Evolutionary conservation across 2,329 filamentous ascomycete species (phyloP).

Genomic region (Alternaria brassicicola): DNA sequence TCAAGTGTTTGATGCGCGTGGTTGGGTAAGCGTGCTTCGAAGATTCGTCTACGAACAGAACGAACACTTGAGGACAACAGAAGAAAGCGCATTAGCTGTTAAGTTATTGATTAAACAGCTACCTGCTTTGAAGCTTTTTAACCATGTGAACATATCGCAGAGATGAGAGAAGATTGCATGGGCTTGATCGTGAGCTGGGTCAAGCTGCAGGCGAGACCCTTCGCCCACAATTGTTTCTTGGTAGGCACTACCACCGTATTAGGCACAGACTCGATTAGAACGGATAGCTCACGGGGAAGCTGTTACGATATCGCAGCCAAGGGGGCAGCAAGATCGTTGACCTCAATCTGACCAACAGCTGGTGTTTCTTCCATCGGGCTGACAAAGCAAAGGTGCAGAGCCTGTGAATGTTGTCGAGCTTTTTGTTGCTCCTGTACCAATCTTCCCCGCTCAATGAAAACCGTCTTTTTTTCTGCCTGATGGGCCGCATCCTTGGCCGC

Average conservation of each 20-base stretch:
- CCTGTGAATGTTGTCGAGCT: neutral
- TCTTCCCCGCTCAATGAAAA: neutral
- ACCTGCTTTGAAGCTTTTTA: neutral
- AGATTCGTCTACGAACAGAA: too few species aligned
- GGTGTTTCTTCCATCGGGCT: rapidly evolving
- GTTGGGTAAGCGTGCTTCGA: too few species aligned
- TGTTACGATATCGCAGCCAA: neutral
- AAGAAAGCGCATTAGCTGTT: too few species aligned
- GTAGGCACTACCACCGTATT: neutral
- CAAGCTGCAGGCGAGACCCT: neutral
- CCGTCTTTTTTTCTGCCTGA: neutral
- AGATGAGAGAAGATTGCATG: neutral
- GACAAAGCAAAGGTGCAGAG: neutral
- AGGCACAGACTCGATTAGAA: neutral
- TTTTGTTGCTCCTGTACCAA: neutral
- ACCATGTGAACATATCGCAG: neutral
- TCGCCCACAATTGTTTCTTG: neutral
- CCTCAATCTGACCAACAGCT: neutral
- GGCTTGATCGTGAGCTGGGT: neutral
- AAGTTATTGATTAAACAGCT: neutral
- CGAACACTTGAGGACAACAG: too few species aligned
- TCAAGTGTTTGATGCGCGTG: too few species aligned
- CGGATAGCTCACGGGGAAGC: neutral
- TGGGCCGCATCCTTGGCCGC: neutral
- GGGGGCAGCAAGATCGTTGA: neutral